Base-by-base conservation (phyloP, 164 flowering plant species). In the Annona cherimola region DNA sequence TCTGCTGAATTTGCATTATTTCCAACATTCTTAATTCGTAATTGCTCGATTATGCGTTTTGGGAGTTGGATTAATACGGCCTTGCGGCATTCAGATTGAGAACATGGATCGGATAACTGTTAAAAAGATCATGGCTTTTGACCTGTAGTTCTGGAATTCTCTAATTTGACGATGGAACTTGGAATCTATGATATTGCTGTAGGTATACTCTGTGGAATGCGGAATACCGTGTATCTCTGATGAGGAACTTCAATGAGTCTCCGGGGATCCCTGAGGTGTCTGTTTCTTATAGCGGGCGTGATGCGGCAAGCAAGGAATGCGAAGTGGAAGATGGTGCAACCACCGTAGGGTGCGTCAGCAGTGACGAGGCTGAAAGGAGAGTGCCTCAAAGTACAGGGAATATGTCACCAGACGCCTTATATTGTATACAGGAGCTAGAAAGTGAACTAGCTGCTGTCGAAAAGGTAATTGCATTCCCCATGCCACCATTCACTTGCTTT, bases 181-280 rank as follows among this genome's bases (percentile, higher is more conserved):
- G 55, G 55, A 2, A 8, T 42, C 61, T 45, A n/a, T n/a, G n/a
- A n/a, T n/a, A n/a, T n/a, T n/a, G n/a, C 75, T 18, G 54, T 79
- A 93, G 98, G 85, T 93, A 93, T 78, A 93, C 98, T 1, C 71
- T 93, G 78, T 90, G 98, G 98, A 93, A 89, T 73, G 96, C 96
- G 61, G 98, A 93, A 82, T 93, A 90, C 69, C 77, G 98, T 74
- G 78, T 90, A 11, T 81, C 88, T 3, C 77, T 93, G 94, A 85
- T 74, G 84, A 82, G 94, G 83, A 93, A 89, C 72, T 88, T 90
- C 67, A 92, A 87, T 45, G 73, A 84, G 0, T 75, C 92, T 1
- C 57, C 72, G 4, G 85, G 73, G 45, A 50, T 44, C 62, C 39
- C 44, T 4, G 66, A 50, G 20, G 54, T 69, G 41, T 61, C 73